Percentiles rank a stretch among this genome's conserved stretches.
Evolutionary conservation across 75 land plant species (phyloP).

Genomic region (Larix kaempferi): DNA sequence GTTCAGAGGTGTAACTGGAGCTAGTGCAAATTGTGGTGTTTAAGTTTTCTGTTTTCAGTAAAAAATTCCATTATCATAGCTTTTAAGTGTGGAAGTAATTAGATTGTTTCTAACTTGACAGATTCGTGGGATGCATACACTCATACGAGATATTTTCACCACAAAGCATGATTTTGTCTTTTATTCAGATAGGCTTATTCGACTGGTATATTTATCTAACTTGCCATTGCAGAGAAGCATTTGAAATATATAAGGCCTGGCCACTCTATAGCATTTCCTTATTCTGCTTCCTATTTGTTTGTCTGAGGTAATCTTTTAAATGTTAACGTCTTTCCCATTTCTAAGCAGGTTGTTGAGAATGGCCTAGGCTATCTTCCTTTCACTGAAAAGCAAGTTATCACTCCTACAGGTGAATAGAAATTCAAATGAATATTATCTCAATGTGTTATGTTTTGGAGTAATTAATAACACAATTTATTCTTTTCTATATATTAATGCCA

Average conservation of each 20-base stretch:
- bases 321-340: too few relatives aligned
- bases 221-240: neutral
- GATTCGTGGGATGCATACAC: constrained; percentile 93
- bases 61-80: neutral
- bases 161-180: constrained; percentile 87
- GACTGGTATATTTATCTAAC: constrained; percentile 45
- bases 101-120: constrained; percentile 14
- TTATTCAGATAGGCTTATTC: constrained; percentile 74
- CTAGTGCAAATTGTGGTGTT: neutral
- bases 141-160: constrained; percentile 69
- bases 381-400: constrained; percentile 85
- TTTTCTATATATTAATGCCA: neutral
- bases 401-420: constrained; percentile 58
- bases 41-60: neutral
- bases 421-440: neutral
- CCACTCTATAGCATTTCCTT: neutral
- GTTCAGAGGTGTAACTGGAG: neutral
- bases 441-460: neutral
- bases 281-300: too few relatives aligned
- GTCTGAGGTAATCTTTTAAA: too few relatives aligned
- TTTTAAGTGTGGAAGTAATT: neutral
- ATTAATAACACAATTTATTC: neutral
- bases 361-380: constrained; percentile 93
- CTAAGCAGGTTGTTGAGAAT: constrained; percentile 82
- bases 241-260: neutral